Base-by-base conservation (phyloP, 2,329 filamentous ascomycete genomes). In the Fusarium sp. region DNA sequence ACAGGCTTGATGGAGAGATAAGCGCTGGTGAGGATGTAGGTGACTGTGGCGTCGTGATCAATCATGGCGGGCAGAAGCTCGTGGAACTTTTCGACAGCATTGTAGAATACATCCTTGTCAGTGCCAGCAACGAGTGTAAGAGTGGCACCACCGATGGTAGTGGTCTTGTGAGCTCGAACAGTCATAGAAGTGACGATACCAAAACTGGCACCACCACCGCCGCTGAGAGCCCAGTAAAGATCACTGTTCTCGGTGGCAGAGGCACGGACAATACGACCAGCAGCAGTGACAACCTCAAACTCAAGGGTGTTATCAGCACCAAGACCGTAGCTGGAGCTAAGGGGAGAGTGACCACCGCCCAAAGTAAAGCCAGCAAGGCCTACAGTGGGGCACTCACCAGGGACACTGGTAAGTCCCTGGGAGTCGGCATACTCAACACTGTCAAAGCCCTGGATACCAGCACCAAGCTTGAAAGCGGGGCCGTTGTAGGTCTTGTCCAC, bases 211-310 rank as follows among this genome's bases (percentile, higher is more conserved):
- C 85, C 86, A 3, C 90, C 89, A 3, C 89, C 89, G 4, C 89
- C 89, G 44, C 83, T 83, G 3, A 91, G 79, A 5, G 89, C 90
- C 89, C 89, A 92, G 80, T 88, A 91, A 5, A 92, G 81, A 55
- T 91, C 89, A 0, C 80, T 58, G 66, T 91, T 87, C 33, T 85
- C 63, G 0, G 76, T 76, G 7, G 79, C 83, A 7, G 82, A 85
- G 1, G 88, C 88, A 6, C 78, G 84, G 3, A 89, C 68, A 19
- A 84, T 70, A 21, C 82, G 62, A 3, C 89, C 88, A 25, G 76
- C 74, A 1, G 83, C 85, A 6, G 84, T 87, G n/a, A 92, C 82
- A 4, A 90, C 86, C 63, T 89, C 83, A 63, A 81, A 87, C 63
- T 86, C 83, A 4, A 92, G 81, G 1, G 86, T 84, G 58, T 92